Conservation (phyloP, 345 rosid genomes). For the Iberis pinnata region DNA sequence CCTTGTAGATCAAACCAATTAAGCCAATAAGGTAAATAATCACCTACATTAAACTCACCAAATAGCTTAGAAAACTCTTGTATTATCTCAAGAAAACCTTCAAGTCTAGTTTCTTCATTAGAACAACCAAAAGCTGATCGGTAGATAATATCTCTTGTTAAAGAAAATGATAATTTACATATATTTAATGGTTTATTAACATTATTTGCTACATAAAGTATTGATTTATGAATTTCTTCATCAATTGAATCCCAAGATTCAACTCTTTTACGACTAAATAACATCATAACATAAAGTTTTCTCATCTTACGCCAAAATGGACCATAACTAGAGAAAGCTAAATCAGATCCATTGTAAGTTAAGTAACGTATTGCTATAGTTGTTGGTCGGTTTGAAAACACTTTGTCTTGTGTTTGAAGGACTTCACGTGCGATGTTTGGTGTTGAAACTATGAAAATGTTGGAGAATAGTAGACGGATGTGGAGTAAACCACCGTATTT, state of each 20-base stretch:
- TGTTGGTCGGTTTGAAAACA: conserved; percentile 84
- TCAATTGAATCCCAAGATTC: conserved; percentile 93
- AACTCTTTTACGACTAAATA: conserved; percentile 84
- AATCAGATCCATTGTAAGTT: conserved; percentile 84
- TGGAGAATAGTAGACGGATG: conserved; percentile 66
- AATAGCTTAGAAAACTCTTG: conserved; percentile 96
- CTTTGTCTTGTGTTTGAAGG: conserved; percentile 75
- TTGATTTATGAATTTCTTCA: conserved; percentile 61
- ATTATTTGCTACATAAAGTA: conserved; percentile 36
- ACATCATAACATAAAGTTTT: conserved; percentile 77
- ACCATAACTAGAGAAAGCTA: conserved; percentile 96
- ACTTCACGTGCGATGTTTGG: conserved; percentile 74
- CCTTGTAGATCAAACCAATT: conserved; percentile 81
- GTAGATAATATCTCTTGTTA: conserved; percentile 70
- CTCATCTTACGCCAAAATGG: conserved; percentile 99
- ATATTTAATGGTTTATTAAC: conserved; percentile 46
- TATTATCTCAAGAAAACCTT: conserved; percentile 67
- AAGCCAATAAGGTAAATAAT: conserved; percentile 59
- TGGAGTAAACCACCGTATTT: conserved; percentile 78
- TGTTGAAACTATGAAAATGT: conserved; percentile 63
- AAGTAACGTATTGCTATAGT: conserved; percentile 71
- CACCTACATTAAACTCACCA: conserved; percentile 91
- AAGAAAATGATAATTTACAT: conserved; percentile 61
- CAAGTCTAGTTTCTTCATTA: conserved; percentile 43
- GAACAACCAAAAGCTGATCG: conserved; percentile 76